Evolutionary conservation across 345 rosid species (phyloP), one percentile per base, ranked within the genome.

Genomic region (Raphanus raphanistrum): DNA sequence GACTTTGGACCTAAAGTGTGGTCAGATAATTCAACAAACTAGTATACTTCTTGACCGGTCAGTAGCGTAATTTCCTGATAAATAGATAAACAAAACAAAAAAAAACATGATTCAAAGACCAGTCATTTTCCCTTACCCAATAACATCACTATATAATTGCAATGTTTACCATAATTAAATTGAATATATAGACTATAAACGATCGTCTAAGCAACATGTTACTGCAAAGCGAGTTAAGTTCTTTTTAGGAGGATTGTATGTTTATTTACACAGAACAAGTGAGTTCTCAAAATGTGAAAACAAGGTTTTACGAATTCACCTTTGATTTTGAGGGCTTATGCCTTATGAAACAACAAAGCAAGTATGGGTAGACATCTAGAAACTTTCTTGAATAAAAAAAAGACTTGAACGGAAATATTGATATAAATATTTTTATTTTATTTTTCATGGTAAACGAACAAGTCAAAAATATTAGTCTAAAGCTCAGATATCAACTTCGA

Each of bases 401-500:
- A 68, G 29, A n/a, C 69, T 60, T 76, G 12, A 68, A 62, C 54
- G 25, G 16, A 31, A 75, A 67, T 75, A 66, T 43, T 67, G 25
- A 17, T 11, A 28, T 28, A 28, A 2, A 28, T 28, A 12, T 12
- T 45, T 65, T 66, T 43, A 2, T 4, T 12, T 3, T 58, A 4
- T 4, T 76, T 21, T 3, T 68, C 64, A 62, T 69, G 41, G 41
- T 66, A 48, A 79, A 35, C 50, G 64, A 66, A 35, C 28, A 79
- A 33, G 72, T 32, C 70, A 66, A 72, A 68, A 75, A 80, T 52
- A 80, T 9, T 70, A 65, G 36, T 80, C 2, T 59, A 76, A 71
- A 80, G 83, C 13, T 80, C 12, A 71, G 74, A 71, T 66, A 81
- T 76, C 80, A 76, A 71, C 83, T 80, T 80, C 77, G 70, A 80